Evolutionary conservation across 345 rosid genomes (phyloP).

Genomic region (Chamaenerion angustifolium): DNA sequence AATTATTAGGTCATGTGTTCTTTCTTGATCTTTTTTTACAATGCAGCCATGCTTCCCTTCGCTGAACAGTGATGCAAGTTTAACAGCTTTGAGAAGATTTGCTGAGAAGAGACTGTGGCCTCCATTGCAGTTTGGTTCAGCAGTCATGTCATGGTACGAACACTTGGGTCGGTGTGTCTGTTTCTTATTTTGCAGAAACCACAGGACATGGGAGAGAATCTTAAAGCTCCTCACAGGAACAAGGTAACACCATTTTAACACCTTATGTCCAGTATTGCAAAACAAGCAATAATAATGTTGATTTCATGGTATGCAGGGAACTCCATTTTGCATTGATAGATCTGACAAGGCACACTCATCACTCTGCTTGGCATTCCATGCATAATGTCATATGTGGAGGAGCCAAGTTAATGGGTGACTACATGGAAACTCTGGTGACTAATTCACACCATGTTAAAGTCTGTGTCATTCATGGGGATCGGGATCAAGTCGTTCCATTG

Average conservation of each 20-base stretch:
- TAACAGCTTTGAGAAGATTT: slow-evolving; percentile 29
- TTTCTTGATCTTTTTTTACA: neutral
- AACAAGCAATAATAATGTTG: too few species aligned
- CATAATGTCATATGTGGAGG: slow-evolving; percentile 77
- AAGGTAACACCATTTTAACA: slow-evolving; percentile 24
- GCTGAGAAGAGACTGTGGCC: slow-evolving; percentile 75
- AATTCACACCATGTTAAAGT: slow-evolving; percentile 15
- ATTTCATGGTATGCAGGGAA: slow-evolving; percentile 19
- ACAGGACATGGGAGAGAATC: slow-evolving; percentile 51
- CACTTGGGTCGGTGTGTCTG: slow-evolving; percentile 62
- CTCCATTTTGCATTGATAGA: slow-evolving; percentile 25
- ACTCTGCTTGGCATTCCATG: slow-evolving; percentile 70
- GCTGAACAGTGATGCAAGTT: slow-evolving; percentile 26
- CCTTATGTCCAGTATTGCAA: too few species aligned
- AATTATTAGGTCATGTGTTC: neutral
- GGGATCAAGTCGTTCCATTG: slow-evolving; percentile 38
- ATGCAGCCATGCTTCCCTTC: slow-evolving; percentile 43
- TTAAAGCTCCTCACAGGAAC: slow-evolving; percentile 38
- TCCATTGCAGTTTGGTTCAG: slow-evolving; percentile 34
- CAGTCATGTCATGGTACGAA: slow-evolving; percentile 76
- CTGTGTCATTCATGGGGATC: slow-evolving; percentile 46
- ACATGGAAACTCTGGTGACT: slow-evolving; percentile 22
- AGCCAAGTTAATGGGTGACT: slow-evolving; percentile 38
- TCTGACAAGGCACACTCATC: slow-evolving; percentile 64
- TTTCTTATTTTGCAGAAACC: slow-evolving; percentile 44